Conservation (phyloP, 2,329 filamentous ascomycete genomes). For the Colletotrichum viniferum region DNA sequence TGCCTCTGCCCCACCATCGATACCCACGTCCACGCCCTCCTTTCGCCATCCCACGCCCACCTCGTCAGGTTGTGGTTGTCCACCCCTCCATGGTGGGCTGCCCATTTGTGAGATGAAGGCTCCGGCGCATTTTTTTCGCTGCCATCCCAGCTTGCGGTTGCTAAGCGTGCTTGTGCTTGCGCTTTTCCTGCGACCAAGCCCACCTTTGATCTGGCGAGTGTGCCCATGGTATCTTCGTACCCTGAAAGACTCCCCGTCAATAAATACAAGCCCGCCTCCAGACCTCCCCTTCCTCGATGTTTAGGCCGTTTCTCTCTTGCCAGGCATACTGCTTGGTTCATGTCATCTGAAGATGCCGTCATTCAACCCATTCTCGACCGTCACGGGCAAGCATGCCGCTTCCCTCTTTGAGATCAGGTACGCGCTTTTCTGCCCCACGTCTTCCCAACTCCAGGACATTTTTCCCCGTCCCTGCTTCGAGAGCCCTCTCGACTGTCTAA, state of each 20-base stretch:
- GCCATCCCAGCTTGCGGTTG: neutral
- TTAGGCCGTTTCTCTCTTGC: slow-evolving; percentile 5
- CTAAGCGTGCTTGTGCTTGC: neutral
- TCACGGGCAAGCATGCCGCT: slow-evolving; percentile 54
- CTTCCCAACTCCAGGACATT: neutral
- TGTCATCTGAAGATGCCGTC: slow-evolving; percentile 61
- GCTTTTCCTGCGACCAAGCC: neutral
- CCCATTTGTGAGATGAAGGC: slow-evolving; percentile 15
- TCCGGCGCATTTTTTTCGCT: slow-evolving; percentile 6
- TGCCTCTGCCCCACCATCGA: slow-evolving; percentile 1
- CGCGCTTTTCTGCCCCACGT: slow-evolving; percentile 25
- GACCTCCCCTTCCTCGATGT: slow-evolving; percentile 7
- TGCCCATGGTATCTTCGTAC: slow-evolving; percentile 17
- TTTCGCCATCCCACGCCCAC: neutral
- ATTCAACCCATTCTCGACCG: slow-evolving; percentile 60
- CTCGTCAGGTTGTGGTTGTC: neutral
- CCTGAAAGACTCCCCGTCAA: neutral
- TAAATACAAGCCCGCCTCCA: slow-evolving; percentile 21
- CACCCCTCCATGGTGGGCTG: slow-evolving; percentile 11
- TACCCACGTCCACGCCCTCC: neutral
- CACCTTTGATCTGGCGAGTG: slow-evolving; percentile 14
- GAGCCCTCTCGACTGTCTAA: neutral
- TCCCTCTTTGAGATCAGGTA: slow-evolving; percentile 65
- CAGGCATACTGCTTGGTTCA: slow-evolving; percentile 57
- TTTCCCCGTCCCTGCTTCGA: neutral